Percentiles rank a stretch among this genome's conserved stretches.
phyloP scores from a whole-genome alignment of 805 yeast genomes.

The Cyberlindnera japonica region DNA sequence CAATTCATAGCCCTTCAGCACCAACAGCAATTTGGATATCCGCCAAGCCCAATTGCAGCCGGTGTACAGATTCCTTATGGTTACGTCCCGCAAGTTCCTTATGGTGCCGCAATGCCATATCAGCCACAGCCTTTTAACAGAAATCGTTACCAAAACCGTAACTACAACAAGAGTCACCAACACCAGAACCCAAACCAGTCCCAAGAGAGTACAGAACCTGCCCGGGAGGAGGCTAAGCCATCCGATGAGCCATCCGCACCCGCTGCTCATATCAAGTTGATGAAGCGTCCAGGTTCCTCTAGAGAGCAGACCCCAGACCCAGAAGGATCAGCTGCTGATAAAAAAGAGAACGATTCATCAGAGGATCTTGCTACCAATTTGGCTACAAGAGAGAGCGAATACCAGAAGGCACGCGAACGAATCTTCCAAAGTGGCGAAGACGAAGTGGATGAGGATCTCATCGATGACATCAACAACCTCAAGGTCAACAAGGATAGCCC shows the following conservation, averaged over 20 bases:
- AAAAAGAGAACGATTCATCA: constrained; percentile 1
- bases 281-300: constrained; percentile 22
- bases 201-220: neutral
- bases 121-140: constrained; percentile 2
- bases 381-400: constrained; percentile 40
- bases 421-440: constrained; percentile 32
- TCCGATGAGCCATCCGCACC: constrained; percentile 1
- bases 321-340: neutral
- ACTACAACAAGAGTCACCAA: constrained; percentile 5
- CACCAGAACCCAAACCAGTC: neutral
- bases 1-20: constrained; percentile 7
- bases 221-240: neutral
- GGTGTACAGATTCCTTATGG: neutral
- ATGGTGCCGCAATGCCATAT: neutral
- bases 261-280: constrained; percentile 21
- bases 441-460: constrained; percentile 21
- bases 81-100: neutral
- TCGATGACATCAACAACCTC: constrained; percentile 7
- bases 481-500: constrained; percentile 4
- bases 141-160: neutral
- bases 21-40: constrained; percentile 6
- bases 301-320: neutral
- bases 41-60: neutral
- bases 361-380: constrained; percentile 32
- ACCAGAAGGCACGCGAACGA: constrained; percentile 38